Evolutionary conservation across 1,284 basidiomycete species (phyloP).

Genomic region (Sporisorium graminicola): DNA sequence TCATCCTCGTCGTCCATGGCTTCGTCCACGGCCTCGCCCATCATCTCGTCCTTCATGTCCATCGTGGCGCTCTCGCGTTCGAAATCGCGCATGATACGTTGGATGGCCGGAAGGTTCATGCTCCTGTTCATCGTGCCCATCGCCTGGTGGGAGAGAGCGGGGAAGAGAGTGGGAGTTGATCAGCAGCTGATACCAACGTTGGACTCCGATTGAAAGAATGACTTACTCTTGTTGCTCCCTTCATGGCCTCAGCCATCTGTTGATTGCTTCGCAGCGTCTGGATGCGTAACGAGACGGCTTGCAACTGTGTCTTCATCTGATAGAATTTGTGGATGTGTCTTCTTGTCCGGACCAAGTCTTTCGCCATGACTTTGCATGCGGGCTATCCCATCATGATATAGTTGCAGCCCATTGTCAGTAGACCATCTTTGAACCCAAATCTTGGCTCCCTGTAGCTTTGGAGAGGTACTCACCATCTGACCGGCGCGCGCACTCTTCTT

Average conservation of each 20-base stretch:
- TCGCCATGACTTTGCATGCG: constrained; percentile 96
- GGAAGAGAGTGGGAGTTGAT: background rate
- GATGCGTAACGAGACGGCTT: constrained; percentile 94
- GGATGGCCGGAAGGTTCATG: constrained; percentile 93
- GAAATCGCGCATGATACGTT: constrained; percentile 96
- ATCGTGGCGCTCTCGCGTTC: constrained; percentile 96
- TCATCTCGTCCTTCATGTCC: constrained; percentile 99
- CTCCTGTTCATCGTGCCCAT: constrained; percentile 98
- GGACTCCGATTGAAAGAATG: background rate
- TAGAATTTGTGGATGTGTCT: constrained; percentile 98
- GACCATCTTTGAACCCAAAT: background rate
- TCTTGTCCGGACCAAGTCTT: constrained; percentile 94
- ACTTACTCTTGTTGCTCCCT: constrained; percentile 88
- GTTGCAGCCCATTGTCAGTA: background rate
- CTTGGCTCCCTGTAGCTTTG: background rate
- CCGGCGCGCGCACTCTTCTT: constrained; percentile 95
- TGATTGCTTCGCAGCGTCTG: constrained; percentile 96
- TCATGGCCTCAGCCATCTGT: constrained; percentile 99
- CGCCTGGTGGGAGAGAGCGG: constrained; percentile 73
- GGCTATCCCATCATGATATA: constrained; percentile 27
- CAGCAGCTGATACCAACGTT: background rate
- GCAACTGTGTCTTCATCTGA: constrained; percentile 97
- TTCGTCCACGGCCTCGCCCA: constrained; percentile 97
- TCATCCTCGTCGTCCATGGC: constrained; percentile 92
- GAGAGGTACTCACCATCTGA: constrained; percentile 80